A percentile compares a stretch with the other conserved stretches of the same genome.
These are phyloP conservation scores for Elsinoe perseae DNA, from an alignment of 2,329 filamentous ascomycete genomes.

Conservation along the genomic window DNA sequence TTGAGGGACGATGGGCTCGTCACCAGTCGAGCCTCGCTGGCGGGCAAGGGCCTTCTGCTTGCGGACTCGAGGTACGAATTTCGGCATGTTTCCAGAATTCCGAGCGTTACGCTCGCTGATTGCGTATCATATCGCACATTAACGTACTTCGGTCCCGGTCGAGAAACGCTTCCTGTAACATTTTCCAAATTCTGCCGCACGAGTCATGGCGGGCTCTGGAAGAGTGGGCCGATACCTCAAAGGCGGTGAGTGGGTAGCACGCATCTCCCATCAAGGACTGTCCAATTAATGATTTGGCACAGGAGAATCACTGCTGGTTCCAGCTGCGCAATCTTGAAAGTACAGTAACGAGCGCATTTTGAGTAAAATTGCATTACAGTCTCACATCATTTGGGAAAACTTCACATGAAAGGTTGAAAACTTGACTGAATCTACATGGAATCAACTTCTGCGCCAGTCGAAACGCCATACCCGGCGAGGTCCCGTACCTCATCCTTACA, in stretches of 20 bases:
- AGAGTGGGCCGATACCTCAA: not conserved
- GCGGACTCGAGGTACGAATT: constrained; percentile 49
- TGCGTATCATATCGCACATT: not conserved
- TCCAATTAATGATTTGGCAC: too few species aligned
- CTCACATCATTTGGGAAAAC: too few species aligned
- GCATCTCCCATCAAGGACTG: too few species aligned
- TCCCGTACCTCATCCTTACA: constrained; percentile 43
- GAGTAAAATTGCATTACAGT: not conserved
- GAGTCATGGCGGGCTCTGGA: not conserved
- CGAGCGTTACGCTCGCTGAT: not conserved
- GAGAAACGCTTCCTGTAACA: constrained; percentile 13
- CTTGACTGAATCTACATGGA: constrained; percentile 30
- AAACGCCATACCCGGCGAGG: constrained; percentile 48
- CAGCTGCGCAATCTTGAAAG: too few species aligned
- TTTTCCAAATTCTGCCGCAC: constrained; percentile 1
- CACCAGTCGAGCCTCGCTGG: constrained; percentile 38
- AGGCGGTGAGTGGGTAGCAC: too few species aligned
- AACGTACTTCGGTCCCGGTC: too few species aligned
- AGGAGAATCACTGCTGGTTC: too few species aligned
- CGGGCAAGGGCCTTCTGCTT: constrained; percentile 60
- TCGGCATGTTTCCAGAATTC: constrained; percentile 32
- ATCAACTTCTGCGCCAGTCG: constrained; percentile 34
- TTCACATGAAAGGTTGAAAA: not conserved
- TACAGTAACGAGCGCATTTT: too few species aligned
- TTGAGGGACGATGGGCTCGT: constrained; percentile 29